Evolutionary conservation across 169 alveolate species (phyloP), one percentile per base, ranked within the genome.

Genomic region (Cryptosporidium muris): DNA sequence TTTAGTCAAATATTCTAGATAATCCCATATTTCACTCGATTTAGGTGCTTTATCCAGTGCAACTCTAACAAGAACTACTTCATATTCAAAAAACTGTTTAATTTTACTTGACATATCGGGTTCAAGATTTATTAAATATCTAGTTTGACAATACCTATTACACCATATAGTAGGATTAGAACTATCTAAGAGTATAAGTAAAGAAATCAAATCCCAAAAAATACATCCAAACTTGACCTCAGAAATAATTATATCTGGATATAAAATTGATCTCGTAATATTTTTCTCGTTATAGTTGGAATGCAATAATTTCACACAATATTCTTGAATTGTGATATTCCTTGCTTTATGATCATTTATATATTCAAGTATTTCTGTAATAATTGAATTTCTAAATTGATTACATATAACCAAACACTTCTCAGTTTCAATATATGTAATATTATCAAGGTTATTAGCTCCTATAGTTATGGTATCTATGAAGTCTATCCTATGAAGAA

Each of bases 1-100:
- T 7, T 14, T 34, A 47, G 66, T 25, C 37, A 74, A 58, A n/a
- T 56, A 42, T 14, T 74, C 85, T 5, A 74, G 54, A 43, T 53
- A 74, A 42, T 60, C 16, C 85, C 85, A 74, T 4, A 74, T 74
- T 25, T 74, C 74, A 6, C 85, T 62, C 8, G 45, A 74, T 58
- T 74, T 74, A 74, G 45, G 45, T 14, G 67, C 52, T 58, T 52
- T 25, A 8, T 49, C 40, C 34, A 74, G 52, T 60, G 85, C 67
- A 6, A 62, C 9, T 45, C 52, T 74, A 40, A 64, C 60, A 14
- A 74, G 38, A 14, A 43, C 34, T 14, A 74, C 14, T 38, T 74
- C 85, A 48, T 64, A 45, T 2, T 9, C 37, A 47, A 74, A 40
- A 58, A 74, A 74, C 3, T 53, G 37, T 54, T 38, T 11, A 53